Evolutionary conservation across 306 rosid species (phyloP).

Genomic region (Prunus dulcis): DNA sequence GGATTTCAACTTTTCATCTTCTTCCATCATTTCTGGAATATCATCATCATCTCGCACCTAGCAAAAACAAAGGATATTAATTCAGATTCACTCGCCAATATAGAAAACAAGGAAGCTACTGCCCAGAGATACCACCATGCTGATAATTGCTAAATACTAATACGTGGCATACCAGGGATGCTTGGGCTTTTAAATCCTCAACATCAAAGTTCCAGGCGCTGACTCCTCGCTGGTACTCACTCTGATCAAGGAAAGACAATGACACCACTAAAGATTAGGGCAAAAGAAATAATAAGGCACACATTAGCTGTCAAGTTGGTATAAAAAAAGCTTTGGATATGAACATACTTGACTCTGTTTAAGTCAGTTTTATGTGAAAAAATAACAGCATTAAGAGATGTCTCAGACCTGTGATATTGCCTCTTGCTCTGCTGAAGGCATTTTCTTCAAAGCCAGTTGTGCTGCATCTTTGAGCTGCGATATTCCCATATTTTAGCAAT

Average conservation of each 20-base stretch:
- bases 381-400: background rate
- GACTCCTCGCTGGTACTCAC: constrained; percentile 98
- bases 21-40: constrained; percentile 64
- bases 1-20: constrained; percentile 49
- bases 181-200: constrained; percentile 95
- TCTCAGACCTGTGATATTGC: constrained; percentile 79
- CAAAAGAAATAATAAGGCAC: background rate
- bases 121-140: background rate
- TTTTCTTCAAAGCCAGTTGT: constrained; percentile 86
- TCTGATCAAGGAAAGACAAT: constrained; percentile 43
- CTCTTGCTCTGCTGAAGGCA: constrained; percentile 99
- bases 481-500: constrained; percentile 30
- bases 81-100: constrained; percentile 19
- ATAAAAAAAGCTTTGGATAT: background rate
- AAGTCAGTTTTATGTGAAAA: background rate
- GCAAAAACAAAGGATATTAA: constrained; percentile 14
- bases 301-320: background rate
- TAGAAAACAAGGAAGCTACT: background rate
- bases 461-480: constrained; percentile 93
- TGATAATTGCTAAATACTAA: background rate
- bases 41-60: constrained; percentile 75
- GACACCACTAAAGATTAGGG: background rate
- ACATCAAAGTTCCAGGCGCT: constrained; percentile 98
- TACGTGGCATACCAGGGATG: constrained; percentile 66
- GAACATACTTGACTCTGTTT: background rate